A percentile compares a stretch with the other conserved stretches of the same genome.
These are phyloP conservation scores for Fusarium palustre DNA, from an alignment of 2,329 filamentous ascomycete species.

Conservation along the genomic window DNA sequence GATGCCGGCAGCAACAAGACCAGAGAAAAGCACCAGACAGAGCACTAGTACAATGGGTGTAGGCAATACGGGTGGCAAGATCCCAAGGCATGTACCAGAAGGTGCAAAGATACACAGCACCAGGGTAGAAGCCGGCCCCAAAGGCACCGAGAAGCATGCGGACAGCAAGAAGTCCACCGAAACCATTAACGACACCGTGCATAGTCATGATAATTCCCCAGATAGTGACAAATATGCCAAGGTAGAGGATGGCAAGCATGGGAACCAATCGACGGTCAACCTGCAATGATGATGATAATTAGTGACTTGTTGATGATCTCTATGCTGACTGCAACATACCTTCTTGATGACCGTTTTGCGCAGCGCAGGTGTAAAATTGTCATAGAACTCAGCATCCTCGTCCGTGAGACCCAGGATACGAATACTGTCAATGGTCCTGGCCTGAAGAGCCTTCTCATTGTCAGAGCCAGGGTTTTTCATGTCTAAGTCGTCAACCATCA, in stretches of 20 bases:
- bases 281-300: constrained; percentile 20
- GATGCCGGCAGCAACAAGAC: constrained; percentile 76
- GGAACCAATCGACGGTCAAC: constrained; percentile 36
- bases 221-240: constrained; percentile 79
- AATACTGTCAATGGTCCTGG: constrained; percentile 46
- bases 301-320: neutral
- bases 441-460: constrained; percentile 35
- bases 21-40: constrained; percentile 83
- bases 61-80: constrained; percentile 67
- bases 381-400: constrained; percentile 25
- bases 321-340: constrained; percentile 36
- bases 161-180: constrained; percentile 58
- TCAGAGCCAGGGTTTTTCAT: neutral
- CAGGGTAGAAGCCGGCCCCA: constrained; percentile 75
- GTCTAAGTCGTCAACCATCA: constrained; percentile 39
- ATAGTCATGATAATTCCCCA: constrained; percentile 62
- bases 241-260: constrained; percentile 44
- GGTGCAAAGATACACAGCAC: constrained; percentile 68
- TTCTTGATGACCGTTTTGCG: constrained; percentile 28
- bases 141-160: constrained; percentile 71
- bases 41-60: constrained; percentile 86
- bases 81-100: constrained; percentile 69
- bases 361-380: constrained; percentile 22
- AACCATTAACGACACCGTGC: constrained; percentile 65
- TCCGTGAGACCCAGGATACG: constrained; percentile 48